Evolutionary conservation across 768 basidiomycete genomes (phyloP).

Genomic region (Kwoniella sp.): DNA sequence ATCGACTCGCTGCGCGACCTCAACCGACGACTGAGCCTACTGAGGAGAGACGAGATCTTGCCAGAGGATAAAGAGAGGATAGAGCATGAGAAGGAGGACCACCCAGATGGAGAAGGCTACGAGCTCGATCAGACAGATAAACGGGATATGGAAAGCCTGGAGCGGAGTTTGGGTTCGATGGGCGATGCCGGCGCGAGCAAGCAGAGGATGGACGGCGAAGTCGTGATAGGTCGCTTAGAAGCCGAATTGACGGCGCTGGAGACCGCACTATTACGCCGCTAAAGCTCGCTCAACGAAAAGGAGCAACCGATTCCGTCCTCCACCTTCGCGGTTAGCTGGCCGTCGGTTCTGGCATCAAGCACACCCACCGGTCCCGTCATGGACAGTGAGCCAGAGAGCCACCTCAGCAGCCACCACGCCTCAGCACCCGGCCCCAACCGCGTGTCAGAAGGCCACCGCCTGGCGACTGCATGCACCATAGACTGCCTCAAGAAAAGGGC

Average conservation of each 20-base stretch:
- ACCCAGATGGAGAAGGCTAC: conserved; percentile 44
- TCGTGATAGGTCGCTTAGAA: conserved; percentile 19
- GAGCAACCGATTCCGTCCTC: no score
- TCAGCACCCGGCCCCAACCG: no score
- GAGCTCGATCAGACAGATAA: conserved; percentile 35
- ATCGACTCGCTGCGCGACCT: conserved; percentile 60
- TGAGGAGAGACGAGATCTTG: conserved; percentile 72
- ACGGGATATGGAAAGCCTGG: conserved; percentile 62
- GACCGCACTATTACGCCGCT: conserved; percentile 10
- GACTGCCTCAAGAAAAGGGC: no score
- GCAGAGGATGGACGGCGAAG: conserved; percentile 16
- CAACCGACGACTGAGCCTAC: conserved; percentile 62
- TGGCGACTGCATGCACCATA: no score
- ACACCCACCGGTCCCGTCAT: no score
- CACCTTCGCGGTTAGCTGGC: no score
- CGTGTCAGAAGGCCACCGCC: no score
- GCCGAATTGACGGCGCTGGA: conserved; percentile 28
- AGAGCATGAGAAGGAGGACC: conserved; percentile 64
- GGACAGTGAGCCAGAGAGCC: no score
- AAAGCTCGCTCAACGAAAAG: neutral
- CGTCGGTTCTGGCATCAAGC: no score
- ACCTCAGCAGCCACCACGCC: no score
- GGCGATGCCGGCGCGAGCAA: conserved; percentile 20
- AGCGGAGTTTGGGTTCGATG: conserved; percentile 55
- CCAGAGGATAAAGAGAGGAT: conserved; percentile 78